A percentile compares a stretch with the other conserved stretches of the same genome.
Conservation (phyloP, 306 rosid genomes). For the Inga leiocalycina region DNA sequence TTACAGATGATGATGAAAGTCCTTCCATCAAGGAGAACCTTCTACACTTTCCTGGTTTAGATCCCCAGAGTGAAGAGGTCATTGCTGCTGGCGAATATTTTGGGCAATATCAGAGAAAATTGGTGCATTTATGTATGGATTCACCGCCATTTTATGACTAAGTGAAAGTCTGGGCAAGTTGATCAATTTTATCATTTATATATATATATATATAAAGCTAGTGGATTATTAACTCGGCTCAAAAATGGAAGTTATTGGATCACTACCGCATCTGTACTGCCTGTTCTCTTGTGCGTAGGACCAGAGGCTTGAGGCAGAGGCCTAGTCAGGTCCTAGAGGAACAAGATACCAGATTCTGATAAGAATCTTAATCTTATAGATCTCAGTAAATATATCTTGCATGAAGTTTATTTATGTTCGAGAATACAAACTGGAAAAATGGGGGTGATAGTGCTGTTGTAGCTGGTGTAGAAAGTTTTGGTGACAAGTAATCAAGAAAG, state of each 20-base stretch:
- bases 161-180: conserved; percentile 11
- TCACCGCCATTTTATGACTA: conserved; percentile 74
- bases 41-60: conserved; percentile 63
- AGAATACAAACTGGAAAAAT: conserved; percentile 19
- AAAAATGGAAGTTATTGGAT: conserved; percentile 21
- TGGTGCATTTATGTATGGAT: conserved; percentile 97
- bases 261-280: conserved; percentile 10
- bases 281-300: conserved; percentile 21
- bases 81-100: conserved; percentile 77
- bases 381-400: conserved; percentile 31
- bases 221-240: conserved; percentile 21
- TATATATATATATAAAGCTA: not conserved
- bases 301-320: conserved; percentile 20
- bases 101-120: conserved; percentile 82
- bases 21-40: conserved; percentile 51
- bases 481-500: conserved; percentile 25
- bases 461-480: conserved; percentile 39
- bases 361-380: conserved; percentile 8
- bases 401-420: conserved; percentile 1
- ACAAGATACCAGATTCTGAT: conserved; percentile 24
- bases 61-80: conserved; percentile 82
- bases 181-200: conserved; percentile 19
- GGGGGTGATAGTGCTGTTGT: conserved; percentile 28
- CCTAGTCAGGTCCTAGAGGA: conserved; percentile 18
- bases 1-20: conserved; percentile 49